Conservation (phyloP, 1,139 yeast species). For the Kodamaea anthophila region DNA sequence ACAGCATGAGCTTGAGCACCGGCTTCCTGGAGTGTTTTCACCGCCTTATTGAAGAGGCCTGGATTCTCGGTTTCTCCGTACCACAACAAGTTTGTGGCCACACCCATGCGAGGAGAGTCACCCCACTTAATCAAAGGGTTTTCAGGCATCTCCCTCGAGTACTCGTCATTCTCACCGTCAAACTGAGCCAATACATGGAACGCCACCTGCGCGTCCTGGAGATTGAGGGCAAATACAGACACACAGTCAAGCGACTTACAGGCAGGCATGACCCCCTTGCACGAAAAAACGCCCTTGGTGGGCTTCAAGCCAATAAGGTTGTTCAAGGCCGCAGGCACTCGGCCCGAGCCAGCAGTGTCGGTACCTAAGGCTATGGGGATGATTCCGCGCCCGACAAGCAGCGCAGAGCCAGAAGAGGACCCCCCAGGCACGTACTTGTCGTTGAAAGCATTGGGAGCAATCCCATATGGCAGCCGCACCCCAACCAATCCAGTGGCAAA, state of each 20-base stretch:
- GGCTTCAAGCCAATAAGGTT: slow-evolving; percentile 90
- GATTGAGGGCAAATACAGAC: slow-evolving; percentile 69
- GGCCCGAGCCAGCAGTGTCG: slow-evolving; percentile 97
- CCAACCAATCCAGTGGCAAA: slow-evolving; percentile 98
- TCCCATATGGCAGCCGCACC: slow-evolving; percentile 88
- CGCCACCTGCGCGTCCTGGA: slow-evolving; percentile 76
- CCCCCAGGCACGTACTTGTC: slow-evolving; percentile 85
- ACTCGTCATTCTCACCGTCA: slow-evolving; percentile 71
- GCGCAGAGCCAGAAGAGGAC: slow-evolving; percentile 92
- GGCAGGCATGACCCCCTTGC: slow-evolving; percentile 93
- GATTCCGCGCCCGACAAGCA: slow-evolving; percentile 80
- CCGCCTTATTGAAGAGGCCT: slow-evolving; percentile 54
- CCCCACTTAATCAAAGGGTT: slow-evolving; percentile 59
- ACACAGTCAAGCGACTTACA: slow-evolving; percentile 93
- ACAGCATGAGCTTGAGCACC: slow-evolving; percentile 52
- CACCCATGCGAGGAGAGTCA: slow-evolving; percentile 58
- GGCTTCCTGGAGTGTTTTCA: slow-evolving; percentile 49
- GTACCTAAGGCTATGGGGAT: slow-evolving; percentile 90
- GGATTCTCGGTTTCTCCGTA: slow-evolving; percentile 78
- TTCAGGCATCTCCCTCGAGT: slow-evolving; percentile 67
- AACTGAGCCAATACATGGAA: slow-evolving; percentile 65
- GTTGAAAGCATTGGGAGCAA: slow-evolving; percentile 73
- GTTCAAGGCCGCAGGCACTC: slow-evolving; percentile 96
- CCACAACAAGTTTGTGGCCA: slow-evolving; percentile 72
- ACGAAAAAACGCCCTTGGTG: slow-evolving; percentile 78